Base-by-base conservation (phyloP, 345 rosid species). In the Dipteronia dyeriana region DNA sequence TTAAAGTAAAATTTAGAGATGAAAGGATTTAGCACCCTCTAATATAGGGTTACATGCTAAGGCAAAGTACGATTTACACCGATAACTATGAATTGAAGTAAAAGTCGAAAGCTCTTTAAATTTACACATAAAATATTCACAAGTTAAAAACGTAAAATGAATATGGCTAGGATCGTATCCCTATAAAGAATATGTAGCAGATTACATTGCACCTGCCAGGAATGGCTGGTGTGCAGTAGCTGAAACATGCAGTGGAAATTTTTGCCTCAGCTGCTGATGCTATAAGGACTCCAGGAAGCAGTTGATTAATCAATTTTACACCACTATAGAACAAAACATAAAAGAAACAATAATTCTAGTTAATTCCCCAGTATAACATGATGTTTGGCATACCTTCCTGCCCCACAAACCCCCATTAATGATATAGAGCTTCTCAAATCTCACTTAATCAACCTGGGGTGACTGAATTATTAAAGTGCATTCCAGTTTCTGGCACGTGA, bases 201-300 rank as follows among this genome's bases (percentile, higher is more conserved):
- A 56, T 51, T 23, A 70, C 54, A 76, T 61, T 10, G 49, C 71
- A 91, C 98, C 98, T 82, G 97, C 91, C 70, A 93, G 29, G 83
- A 95, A 95, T 59, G 91, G 85, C 74, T 95, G 97, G 85, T 86
- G 93, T 74, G 97, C 97, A 71, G 82, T 78, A 41, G 97, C 87
- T 82, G 98, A 87, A 79, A 95, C 74, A 81, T 86, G 93, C 80
- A 95, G 97, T 63, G 98, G 95, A 84, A 95, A 85, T 82, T 91
- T n/a, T 91, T 73, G 96, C 99, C 86, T 95, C 99, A 20, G 99
- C 98, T 76, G 97, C 87, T 78, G 96, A 85, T 81, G 98, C 99
- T 76, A 95, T 95, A 82, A 93, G 99, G 79, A 93, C 94, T 81
- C 99, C 98, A 73, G 99, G 98, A 82, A 95, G 99, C 84, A 93